Conservation (phyloP, 148 eudicot genomes). For the Vaccinium macrocarpon region DNA sequence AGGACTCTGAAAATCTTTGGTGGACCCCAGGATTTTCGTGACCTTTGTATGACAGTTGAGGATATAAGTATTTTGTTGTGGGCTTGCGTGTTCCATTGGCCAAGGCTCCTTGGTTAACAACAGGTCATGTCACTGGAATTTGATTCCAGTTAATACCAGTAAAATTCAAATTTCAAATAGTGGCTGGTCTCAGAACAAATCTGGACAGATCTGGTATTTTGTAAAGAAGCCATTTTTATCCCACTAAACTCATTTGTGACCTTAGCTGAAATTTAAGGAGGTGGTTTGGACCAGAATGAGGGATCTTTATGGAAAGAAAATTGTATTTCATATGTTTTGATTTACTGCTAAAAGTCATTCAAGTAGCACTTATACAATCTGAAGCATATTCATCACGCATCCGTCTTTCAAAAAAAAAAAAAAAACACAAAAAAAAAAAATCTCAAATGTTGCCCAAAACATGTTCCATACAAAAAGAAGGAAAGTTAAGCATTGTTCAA, state of each 20-base stretch:
- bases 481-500: neutral
- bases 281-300: neutral
- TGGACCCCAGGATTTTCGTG: neutral
- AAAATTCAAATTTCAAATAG: neutral
- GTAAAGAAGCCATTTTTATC: neutral
- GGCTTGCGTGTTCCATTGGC: neutral
- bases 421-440: neutral
- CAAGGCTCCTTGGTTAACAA: neutral
- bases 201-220: neutral
- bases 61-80: neutral
- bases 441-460: neutral
- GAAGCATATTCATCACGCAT: neutral
- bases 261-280: neutral
- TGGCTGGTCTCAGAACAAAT: neutral
- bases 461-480: neutral
- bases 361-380: neutral
- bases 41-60: neutral
- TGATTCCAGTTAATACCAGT: neutral
- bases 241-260: neutral
- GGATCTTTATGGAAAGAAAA: neutral
- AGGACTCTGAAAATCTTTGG: neutral
- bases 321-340: neutral
- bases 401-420: neutral
- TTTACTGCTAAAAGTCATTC: neutral
- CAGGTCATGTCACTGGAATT: neutral